phyloP scores from a whole-genome alignment of 345 rosid species.

The Trapa incisa region DNA sequence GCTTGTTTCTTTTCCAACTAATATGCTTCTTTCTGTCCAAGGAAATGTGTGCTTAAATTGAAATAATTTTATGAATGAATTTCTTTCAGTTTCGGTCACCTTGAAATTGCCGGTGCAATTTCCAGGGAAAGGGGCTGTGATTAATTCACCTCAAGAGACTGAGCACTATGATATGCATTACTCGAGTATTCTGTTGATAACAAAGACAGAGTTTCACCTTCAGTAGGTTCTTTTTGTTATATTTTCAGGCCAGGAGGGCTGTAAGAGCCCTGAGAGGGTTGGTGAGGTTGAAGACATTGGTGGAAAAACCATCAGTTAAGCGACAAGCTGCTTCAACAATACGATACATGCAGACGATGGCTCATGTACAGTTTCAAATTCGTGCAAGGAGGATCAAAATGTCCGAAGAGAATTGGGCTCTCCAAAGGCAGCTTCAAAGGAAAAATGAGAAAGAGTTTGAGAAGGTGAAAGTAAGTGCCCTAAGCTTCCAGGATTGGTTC shows the following conservation, averaged over 20 bases:
- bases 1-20: not conserved
- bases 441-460: conserved; percentile 40
- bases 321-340: conserved; percentile 69
- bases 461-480: conserved; percentile 26
- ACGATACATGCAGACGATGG: conserved; percentile 81
- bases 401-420: conserved; percentile 72
- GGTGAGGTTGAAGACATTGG: conserved; percentile 62
- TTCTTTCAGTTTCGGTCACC: not conserved
- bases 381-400: conserved; percentile 59
- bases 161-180: not conserved
- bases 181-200: not conserved
- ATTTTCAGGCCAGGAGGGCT: conserved; percentile 69
- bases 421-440: conserved; percentile 49
- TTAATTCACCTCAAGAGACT: not conserved
- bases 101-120: not conserved
- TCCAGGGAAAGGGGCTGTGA: not conserved
- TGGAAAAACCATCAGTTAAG: conserved; percentile 56
- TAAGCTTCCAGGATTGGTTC: not conserved
- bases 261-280: conserved; percentile 80
- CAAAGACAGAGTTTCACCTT: not conserved
- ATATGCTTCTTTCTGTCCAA: not conserved
- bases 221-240: not conserved
- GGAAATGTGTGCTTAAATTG: not conserved
- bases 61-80: not conserved
- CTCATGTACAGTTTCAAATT: conserved; percentile 68